Base-by-base conservation (phyloP, 257 asterid species). In the Coffea canephora region DNA sequence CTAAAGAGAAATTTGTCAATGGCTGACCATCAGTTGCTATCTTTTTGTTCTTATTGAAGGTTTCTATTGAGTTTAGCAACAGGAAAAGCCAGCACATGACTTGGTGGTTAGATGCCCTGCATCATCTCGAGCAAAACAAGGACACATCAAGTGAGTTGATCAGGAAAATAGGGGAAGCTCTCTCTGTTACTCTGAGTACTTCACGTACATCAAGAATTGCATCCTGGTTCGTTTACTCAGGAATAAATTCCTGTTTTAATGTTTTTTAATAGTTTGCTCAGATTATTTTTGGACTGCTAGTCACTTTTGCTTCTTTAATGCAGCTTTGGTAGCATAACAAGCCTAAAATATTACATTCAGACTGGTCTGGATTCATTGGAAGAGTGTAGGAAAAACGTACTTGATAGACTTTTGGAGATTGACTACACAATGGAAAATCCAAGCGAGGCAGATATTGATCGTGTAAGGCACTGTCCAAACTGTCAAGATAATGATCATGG, bases 101-200 rank as follows among this genome's bases (percentile, higher is more conserved):
- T 80, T 95, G 99, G 99, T 95, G 99, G 97, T 77, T 95, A 82
- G 97, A 95, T 81, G 94, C 97, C 81, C 88, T 95, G 81, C 87
- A 93, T 84, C 90, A 89, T 81, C 85, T 90, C 50, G 97, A 92
- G 85, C 95, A 92, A 91, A 86, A 91, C 80, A 84, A 84, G 78
- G 98, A 92, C 80, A 88, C 78, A 67, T 90, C 95, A n/a, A 77
- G 52, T 73, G 87, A 84, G 55, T 86, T 95, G 79, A 90, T 90
- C 71, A 85, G 89, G 77, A 95, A 95, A 83, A 92, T 93, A 77
- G 91, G 89, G 85, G 99, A 92, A 80, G 87, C 96, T 76, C 89
- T 93, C 64, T 89, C 97, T 75, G 92, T 92, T 78, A 88, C 86
- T 76, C 80, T 87, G 84, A 87, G 86, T 77, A 78, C 86, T 70